These are phyloP conservation scores for Heterobasidion annosum DNA, from an alignment of 1,284 basidiomycete genomes.

Conservation along the genomic window DNA sequence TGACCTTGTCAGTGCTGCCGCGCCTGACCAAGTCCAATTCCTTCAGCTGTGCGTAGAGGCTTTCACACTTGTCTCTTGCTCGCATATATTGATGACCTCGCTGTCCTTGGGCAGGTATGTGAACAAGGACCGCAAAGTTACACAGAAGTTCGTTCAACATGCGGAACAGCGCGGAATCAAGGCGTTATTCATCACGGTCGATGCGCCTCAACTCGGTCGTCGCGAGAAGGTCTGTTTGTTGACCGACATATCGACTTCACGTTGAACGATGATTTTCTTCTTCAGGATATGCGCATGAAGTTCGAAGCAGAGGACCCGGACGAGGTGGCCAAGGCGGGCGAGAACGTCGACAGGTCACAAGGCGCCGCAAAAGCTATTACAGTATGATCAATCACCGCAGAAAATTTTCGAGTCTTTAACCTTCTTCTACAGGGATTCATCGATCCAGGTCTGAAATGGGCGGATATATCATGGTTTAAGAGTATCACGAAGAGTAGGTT, in stretches of 20 bases:
- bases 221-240: conserved; percentile 58
- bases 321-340: conserved; percentile 48
- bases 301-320: conserved; percentile 84
- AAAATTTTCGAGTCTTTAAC: no score
- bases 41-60: conserved; percentile 52
- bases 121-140: conserved; percentile 77
- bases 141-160: conserved; percentile 76
- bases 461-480: conserved; percentile 83
- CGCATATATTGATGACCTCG: neutral
- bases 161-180: conserved; percentile 82
- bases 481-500: conserved; percentile 75
- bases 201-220: conserved; percentile 87
- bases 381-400: conserved; percentile 28
- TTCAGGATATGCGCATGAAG: conserved; percentile 89
- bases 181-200: conserved; percentile 85
- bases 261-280: neutral
- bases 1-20: conserved; percentile 77
- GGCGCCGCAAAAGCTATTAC: conserved; percentile 94
- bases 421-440: conserved; percentile 68
- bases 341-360: conserved; percentile 72
- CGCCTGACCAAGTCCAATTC: conserved; percentile 70
- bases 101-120: conserved; percentile 48
- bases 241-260: neutral
- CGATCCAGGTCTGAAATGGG: conserved; percentile 84
- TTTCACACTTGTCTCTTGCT: neutral